A percentile compares a stretch with the other conserved stretches of the same genome.
Evolutionary conservation across 1,284 basidiomycete species (phyloP).

Genomic region (Mycosarcoma maydis): DNA sequence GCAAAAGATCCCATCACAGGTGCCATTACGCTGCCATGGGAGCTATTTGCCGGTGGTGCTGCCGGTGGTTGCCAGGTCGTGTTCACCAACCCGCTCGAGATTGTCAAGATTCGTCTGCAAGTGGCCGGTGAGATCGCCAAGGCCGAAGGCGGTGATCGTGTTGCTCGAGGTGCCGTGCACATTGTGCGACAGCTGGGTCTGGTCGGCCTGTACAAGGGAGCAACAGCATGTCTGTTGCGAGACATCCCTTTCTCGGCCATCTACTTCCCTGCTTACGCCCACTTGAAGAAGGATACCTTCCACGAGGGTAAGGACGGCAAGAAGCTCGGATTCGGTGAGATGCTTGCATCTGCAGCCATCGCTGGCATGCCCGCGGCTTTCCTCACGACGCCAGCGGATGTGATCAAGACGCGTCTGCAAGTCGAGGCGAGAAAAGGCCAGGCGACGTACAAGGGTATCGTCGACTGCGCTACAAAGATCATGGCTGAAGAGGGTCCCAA

Average conservation of each 20-base stretch:
- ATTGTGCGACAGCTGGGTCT: conserved; percentile 92
- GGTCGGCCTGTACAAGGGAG: conserved; percentile 89
- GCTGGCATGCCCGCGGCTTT: conserved; percentile 87
- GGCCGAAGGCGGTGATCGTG: conserved; percentile 75
- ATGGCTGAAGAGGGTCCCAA: conserved; percentile 81
- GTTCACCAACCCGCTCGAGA: conserved; percentile 92
- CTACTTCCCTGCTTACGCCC: conserved; percentile 71
- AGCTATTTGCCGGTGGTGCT: conserved; percentile 87
- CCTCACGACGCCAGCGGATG: conserved; percentile 74
- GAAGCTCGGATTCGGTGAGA: conserved; percentile 88
- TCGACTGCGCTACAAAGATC: conserved; percentile 90
- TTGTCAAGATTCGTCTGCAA: conserved; percentile 91
- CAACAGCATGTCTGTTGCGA: conserved; percentile 82
- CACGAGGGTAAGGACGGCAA: conserved; percentile 95
- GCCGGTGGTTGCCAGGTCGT: conserved; percentile 98
- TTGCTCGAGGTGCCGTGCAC: conserved; percentile 85
- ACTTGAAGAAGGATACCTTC: conserved; percentile 87
- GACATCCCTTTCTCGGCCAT: conserved; percentile 84
- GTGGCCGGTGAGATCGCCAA: conserved; percentile 94
- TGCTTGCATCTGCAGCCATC: conserved; percentile 80
- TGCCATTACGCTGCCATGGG: conserved; percentile 84
- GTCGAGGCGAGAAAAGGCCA: conserved; percentile 93
- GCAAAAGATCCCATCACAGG: conserved; percentile 94
- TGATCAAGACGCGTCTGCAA: conserved; percentile 98
- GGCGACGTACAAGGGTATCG: conserved; percentile 88